Evolutionary conservation across 83 land plant genomes (phyloP).

Genomic region (Larix sibirica): DNA sequence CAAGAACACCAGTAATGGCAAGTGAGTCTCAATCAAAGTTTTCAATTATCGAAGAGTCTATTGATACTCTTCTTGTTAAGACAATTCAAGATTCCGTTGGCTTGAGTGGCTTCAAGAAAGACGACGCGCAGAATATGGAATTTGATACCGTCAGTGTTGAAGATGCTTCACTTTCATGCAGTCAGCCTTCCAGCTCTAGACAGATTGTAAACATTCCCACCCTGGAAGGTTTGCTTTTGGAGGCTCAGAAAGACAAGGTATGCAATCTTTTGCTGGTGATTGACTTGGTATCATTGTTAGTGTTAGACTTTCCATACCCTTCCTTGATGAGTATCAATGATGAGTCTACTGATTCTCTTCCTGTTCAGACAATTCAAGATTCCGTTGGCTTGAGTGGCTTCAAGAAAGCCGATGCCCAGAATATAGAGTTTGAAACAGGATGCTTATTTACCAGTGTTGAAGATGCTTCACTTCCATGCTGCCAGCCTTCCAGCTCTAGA

Average conservation of each 20-base stretch:
- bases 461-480: slow-evolving; percentile 5
- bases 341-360: too few species aligned
- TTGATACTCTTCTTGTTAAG: neutral
- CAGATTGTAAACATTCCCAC: slow-evolving; percentile 40
- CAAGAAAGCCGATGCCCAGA: neutral
- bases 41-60: neutral
- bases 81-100: neutral
- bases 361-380: neutral
- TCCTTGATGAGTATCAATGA: too few species aligned
- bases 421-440: neutral
- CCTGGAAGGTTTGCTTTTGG: slow-evolving; percentile 41
- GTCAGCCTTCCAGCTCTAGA: slow-evolving; percentile 12
- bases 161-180: slow-evolving; percentile 9
- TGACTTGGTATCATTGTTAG: too few species aligned
- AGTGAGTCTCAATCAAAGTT: neutral
- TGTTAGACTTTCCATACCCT: too few species aligned
- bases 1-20: neutral
- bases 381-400: neutral
- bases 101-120: neutral
- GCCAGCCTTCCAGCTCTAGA: slow-evolving; percentile 11
- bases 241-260: too few species aligned
- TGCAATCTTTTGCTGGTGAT: too few species aligned
- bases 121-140: neutral
- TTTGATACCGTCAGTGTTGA: neutral
- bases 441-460: slow-evolving; percentile 3